Base-by-base conservation (phyloP, 176 grass and related monocot genomes). In the Cocos nucifera region DNA sequence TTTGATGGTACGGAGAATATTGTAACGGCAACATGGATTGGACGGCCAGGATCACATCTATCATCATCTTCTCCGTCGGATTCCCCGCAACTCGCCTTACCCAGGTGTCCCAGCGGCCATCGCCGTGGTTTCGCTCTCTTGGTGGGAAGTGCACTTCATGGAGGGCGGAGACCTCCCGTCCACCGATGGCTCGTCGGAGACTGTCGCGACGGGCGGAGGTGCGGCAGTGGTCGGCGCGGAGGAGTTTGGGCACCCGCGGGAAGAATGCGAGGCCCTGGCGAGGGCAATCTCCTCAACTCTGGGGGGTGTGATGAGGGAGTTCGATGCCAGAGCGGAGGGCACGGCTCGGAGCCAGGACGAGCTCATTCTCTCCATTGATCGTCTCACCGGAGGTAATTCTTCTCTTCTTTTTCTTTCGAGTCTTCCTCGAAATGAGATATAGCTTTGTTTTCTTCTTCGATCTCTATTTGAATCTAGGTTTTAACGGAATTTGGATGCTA, bases 331-430 rank as follows among this genome's bases (percentile, higher is more conserved):
- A 48, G 73, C 78, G 16, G 62, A 22, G 17, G 75, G 75, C 55
- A 78, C 85, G 1, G 69, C 69, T 28, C 75, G 54, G 81, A 88
- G 87, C 55, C 93, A 97, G 81, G 93, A 57, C 49, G 84, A 91
- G 62, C 75, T 97, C 35, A 55, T 70, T 8, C 70, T 78, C 44
- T 76, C 87, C 65, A 19, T 88, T 44, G 70, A 83, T 70, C 81
- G 87, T 49, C 82, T 91, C 56, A 88, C 83, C 25, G 68, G 67
- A 78, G 93, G 93, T 91, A 25, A 0, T 51, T 63, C 25, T 70
- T 21, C 7, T 17, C 51, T 17, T 8, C 17, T 59, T 53, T 32
- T 53, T 25, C 53, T 23, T 14, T 54, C 50, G 16, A 10, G 4
- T 17, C 15, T 54, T 28, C 7, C 18, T 67, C 1, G 8, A 44